Evolutionary conservation across 2,329 filamentous ascomycete genomes (phyloP), one percentile per base, ranked within the genome.

Genomic region (Waltergamsia citrina): DNA sequence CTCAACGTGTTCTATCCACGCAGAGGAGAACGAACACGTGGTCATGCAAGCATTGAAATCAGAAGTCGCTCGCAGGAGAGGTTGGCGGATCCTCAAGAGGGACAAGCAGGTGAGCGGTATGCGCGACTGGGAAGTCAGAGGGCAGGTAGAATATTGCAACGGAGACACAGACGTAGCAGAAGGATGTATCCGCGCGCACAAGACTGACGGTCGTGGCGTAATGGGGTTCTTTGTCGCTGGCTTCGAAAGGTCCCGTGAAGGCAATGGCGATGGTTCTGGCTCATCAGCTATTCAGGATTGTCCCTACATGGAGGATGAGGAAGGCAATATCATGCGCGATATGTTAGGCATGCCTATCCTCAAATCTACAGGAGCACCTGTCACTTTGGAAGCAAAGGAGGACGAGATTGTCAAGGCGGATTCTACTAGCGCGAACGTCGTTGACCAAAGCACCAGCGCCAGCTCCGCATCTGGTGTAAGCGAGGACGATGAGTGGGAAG

Each of bases 201-300:
- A 88, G 46, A 83, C 77, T 18, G 86, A 90, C 45, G 79, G 78
- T 8, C 74, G 82, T 41, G 86, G 87, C 0, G 84, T 88, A 1
- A 94, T 95, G 74, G 90, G 92, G 0, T 96, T 98, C 58, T 98
- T 98, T 47, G 84, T 95, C 15, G 86, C 78, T n/a, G 85, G 72
- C 0, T 94, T 98, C 56, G 71, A 85, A 4, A 51, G 54, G 26
- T 37, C 40, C n/a, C 43, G 28, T 7, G 38, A 25, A 26, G 39
- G 42, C 22, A 50, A 47, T 18, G 36, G 33, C 8, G 37, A 33
- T 11, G 34, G 41, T 17, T 31, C 16, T 19, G 20, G 23, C 12
- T 22, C 35, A 27, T 44, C 42, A 3, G 22, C 8, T 8, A 8
- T n/a, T n/a, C 22, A 24, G n/a, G 53, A 74, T 38, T 72, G 65